Evolutionary conservation across 331 rosid species (phyloP).

Genomic region (Pyrus hybrid): DNA sequence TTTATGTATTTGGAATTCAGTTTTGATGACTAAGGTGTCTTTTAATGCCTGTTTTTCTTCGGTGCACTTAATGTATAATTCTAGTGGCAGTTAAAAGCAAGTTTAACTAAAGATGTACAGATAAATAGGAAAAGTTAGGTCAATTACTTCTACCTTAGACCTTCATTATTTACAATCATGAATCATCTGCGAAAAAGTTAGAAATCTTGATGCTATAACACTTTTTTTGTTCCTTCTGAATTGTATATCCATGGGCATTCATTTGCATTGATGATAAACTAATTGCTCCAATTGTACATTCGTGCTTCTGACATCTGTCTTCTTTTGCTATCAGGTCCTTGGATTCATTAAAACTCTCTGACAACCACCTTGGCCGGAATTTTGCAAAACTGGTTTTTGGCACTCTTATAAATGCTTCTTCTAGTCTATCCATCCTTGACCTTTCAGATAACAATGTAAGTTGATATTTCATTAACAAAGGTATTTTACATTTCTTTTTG

Average conservation of each 20-base stretch:
- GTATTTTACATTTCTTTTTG: conserved; percentile 1
- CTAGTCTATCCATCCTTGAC: conserved; percentile 67
- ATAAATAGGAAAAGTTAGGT: neutral
- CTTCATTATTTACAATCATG: neutral
- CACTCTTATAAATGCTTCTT: conserved; percentile 59
- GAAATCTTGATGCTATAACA: neutral
- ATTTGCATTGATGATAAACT: conserved; percentile 4
- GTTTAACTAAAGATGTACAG: neutral
- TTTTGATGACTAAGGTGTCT: neutral
- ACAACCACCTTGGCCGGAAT: conserved; percentile 43
- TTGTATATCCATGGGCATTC: neutral
- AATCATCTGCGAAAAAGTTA: neutral
- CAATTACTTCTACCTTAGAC: neutral
- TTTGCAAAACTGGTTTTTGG: conserved; percentile 51
- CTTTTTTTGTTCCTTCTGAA: neutral
- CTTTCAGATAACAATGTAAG: conserved; percentile 81
- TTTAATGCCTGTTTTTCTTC: neutral
- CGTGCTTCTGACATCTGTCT: conserved; percentile 7
- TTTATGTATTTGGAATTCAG: neutral
- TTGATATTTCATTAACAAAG: conserved; percentile 4
- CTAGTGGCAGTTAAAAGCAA: neutral
- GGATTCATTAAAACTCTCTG: conserved; percentile 51
- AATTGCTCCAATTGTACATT: neutral
- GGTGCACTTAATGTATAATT: neutral
- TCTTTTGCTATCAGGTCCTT: conserved; percentile 50